These are phyloP conservation scores for Nissolia schottii DNA, from an alignment of 306 rosid species.

Conservation along the genomic window DNA sequence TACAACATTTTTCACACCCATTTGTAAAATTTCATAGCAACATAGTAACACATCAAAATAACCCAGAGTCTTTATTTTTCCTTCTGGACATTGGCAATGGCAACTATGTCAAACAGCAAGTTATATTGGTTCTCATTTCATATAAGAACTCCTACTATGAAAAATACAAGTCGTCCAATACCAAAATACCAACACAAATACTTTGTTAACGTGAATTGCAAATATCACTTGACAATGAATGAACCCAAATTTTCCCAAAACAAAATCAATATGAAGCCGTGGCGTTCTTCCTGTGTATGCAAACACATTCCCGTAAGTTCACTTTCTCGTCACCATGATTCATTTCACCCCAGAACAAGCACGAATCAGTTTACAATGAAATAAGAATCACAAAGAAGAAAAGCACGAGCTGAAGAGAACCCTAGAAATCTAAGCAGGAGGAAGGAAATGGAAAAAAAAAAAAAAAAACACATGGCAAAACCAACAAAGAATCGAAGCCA, in stretches of 20 bases:
- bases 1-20: neutral
- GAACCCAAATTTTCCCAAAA: neutral
- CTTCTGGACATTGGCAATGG: neutral
- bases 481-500: neutral
- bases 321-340: neutral
- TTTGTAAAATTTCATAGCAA: neutral
- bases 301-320: constrained; percentile 17
- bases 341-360: neutral
- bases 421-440: constrained; percentile 37
- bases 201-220: neutral
- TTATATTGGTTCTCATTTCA: neutral
- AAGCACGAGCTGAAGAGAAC: neutral
- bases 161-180: neutral
- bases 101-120: neutral
- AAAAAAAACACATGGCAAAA: neutral
- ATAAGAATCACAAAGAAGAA: neutral
- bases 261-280: neutral
- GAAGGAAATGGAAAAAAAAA: too few species aligned
- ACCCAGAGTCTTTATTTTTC: neutral
- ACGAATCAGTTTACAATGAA: neutral
- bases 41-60: neutral
- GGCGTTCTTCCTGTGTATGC: neutral
- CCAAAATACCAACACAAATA: neutral
- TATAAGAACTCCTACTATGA: neutral
- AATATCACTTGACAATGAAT: neutral